Conservation (phyloP, 768 basidiomycete genomes). For the Russula compacta region DNA sequence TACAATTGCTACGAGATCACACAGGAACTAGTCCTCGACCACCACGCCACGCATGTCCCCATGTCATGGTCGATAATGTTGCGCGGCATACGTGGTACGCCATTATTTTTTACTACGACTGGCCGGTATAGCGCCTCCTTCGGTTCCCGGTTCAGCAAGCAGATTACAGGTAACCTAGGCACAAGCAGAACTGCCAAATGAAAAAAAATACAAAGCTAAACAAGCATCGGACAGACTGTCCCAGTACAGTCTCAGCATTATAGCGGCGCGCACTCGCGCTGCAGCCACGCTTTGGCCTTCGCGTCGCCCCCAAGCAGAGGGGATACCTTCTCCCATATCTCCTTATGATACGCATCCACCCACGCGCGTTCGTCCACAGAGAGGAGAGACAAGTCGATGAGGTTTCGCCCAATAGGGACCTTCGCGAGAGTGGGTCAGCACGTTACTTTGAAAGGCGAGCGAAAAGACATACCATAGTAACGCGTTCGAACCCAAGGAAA, state of each 20-base stretch:
- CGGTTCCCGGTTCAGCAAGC: no score
- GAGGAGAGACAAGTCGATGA: constrained; percentile 59
- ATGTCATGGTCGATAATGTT: no score
- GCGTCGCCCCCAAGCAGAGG: constrained; percentile 58
- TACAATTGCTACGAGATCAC: no score
- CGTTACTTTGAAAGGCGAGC: neutral
- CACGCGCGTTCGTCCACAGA: constrained; percentile 63
- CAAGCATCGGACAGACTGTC: neutral
- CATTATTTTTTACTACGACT: no score
- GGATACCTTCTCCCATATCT: constrained; percentile 62
- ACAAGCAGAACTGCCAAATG: neutral
- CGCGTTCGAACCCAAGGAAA: constrained; percentile 74
- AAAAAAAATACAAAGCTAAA: neutral
- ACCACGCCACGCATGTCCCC: no score
- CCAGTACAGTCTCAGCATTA: constrained; percentile 8
- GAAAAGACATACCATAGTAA: constrained; percentile 66
- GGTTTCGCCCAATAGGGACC: constrained; percentile 84
- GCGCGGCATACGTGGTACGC: no score
- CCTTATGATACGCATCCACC: constrained; percentile 78
- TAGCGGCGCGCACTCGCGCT: constrained; percentile 42
- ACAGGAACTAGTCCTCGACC: no score
- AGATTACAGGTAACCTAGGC: neutral
- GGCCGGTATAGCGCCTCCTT: no score
- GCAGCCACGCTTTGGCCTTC: constrained; percentile 53
- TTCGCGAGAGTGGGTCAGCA: constrained; percentile 19